Conservation (phyloP, 106 monocot species). For the Amphibolis antarctica region DNA sequence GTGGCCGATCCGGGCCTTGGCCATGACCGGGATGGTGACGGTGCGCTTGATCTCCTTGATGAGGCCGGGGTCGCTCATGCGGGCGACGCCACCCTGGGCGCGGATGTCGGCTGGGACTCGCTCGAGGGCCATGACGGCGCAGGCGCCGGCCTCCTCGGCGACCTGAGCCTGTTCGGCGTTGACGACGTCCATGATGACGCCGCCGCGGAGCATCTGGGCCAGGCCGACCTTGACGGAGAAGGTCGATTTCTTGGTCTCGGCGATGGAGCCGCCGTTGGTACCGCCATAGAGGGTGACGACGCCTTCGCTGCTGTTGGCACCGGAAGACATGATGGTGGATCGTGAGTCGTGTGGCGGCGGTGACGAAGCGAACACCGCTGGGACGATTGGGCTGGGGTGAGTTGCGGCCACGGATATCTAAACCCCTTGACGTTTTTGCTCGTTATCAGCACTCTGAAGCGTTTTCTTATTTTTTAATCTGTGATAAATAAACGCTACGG, state of each 20-base stretch:
- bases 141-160: conserved; percentile 24
- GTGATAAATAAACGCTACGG: too few relatives aligned
- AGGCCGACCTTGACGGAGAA: conserved; percentile 24
- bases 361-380: too few relatives aligned
- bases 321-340: conserved; percentile 2
- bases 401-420: too few relatives aligned
- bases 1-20: conserved; percentile 24
- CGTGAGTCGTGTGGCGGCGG: too few relatives aligned
- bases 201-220: conserved; percentile 25
- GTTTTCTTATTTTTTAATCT: too few relatives aligned
- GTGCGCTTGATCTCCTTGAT: conserved; percentile 24
- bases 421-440: too few relatives aligned
- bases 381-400: too few relatives aligned
- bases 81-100: conserved; percentile 17
- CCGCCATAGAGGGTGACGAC: conserved; percentile 18
- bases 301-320: conserved; percentile 10
- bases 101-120: conserved; percentile 24
- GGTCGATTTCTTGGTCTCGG: conserved; percentile 16
- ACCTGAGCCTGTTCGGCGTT: conserved; percentile 18
- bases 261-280: conserved; percentile 18
- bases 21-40: conserved; percentile 25
- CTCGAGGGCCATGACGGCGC: conserved; percentile 26
- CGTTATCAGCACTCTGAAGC: too few relatives aligned
- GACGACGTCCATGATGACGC: conserved; percentile 29
- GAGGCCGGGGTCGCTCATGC: conserved; percentile 21